A percentile compares a stretch with the other conserved stretches of the same genome.
phyloP scores from a whole-genome alignment of 2,329 filamentous ascomycete species.

The Colletotrichum salicis region DNA sequence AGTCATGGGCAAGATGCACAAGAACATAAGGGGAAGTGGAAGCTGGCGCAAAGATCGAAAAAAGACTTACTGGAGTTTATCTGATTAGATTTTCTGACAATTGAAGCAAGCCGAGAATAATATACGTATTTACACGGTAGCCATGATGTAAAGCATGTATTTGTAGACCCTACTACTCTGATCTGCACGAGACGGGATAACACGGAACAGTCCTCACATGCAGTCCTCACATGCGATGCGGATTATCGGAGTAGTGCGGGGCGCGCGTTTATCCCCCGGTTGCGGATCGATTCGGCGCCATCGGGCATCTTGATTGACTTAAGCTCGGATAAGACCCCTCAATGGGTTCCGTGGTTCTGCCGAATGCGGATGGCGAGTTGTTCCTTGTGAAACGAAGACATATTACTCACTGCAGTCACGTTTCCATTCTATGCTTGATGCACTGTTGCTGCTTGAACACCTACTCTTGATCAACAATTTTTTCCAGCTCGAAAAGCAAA shows the following conservation, averaged over 20 bases:
- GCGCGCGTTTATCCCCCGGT: background rate
- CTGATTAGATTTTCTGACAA: background rate
- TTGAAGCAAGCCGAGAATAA: background rate
- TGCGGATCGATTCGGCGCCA: background rate
- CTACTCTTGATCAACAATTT: background rate
- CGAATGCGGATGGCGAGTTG: background rate
- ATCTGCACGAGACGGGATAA: background rate
- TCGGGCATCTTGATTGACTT: background rate
- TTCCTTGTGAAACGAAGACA: background rate
- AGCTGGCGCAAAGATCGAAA: slow-evolving; percentile 11
- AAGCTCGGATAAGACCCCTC: background rate
- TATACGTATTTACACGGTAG: too few relatives aligned
- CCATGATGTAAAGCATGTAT: too few relatives aligned
- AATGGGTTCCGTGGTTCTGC: background rate
- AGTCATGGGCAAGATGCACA: background rate
- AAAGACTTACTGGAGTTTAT: slow-evolving; percentile 28
- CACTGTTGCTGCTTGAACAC: too few relatives aligned
- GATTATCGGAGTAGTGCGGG: background rate
- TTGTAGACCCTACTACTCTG: too few relatives aligned
- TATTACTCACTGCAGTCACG: background rate
- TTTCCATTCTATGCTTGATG: background rate
- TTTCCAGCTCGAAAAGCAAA: background rate
- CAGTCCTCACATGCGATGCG: background rate
- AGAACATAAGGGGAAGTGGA: background rate
- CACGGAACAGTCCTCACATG: background rate